Conservation (phyloP, 2,329 filamentous ascomycete genomes). For the Aspergillus aculeatus region DNA sequence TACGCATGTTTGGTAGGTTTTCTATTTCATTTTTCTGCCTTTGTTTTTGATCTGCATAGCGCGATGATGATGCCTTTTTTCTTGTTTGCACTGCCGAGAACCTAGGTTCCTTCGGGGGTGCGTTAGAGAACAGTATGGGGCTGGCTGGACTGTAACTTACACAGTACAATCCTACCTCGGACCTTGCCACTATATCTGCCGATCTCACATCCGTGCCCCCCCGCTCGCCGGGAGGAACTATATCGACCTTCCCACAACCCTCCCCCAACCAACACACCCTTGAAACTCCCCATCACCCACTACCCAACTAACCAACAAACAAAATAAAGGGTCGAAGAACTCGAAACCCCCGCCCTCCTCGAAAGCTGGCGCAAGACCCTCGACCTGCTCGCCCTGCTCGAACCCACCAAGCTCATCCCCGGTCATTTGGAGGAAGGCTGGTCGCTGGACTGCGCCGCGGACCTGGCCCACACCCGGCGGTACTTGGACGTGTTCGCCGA, state of each 20-base stretch:
- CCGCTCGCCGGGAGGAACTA: too few relatives aligned
- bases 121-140: too few relatives aligned
- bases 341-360: conserved; percentile 28
- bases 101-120: too few relatives aligned
- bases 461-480: conserved; percentile 29
- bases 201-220: too few relatives aligned
- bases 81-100: too few relatives aligned
- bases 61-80: too few relatives aligned
- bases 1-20: conserved; percentile 30
- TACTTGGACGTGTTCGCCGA: conserved; percentile 30
- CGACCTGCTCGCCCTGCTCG: conserved; percentile 27
- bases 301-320: not conserved
- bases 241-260: too few relatives aligned
- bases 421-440: conserved; percentile 29
- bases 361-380: conserved; percentile 28
- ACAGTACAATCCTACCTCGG: too few relatives aligned
- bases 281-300: not conserved
- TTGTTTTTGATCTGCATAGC: not conserved
- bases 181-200: too few relatives aligned
- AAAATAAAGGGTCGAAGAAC: conserved; percentile 28
- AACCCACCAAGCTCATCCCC: conserved; percentile 30
- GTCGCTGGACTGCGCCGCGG: conserved; percentile 26
- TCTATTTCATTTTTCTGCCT: not conserved
- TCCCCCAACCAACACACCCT: not conserved
- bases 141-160: too few relatives aligned